A percentile compares a stretch with the other conserved stretches of the same genome.
phyloP scores from a whole-genome alignment of 2,329 filamentous ascomycete species.

The Stemphylium vesicarium region DNA sequence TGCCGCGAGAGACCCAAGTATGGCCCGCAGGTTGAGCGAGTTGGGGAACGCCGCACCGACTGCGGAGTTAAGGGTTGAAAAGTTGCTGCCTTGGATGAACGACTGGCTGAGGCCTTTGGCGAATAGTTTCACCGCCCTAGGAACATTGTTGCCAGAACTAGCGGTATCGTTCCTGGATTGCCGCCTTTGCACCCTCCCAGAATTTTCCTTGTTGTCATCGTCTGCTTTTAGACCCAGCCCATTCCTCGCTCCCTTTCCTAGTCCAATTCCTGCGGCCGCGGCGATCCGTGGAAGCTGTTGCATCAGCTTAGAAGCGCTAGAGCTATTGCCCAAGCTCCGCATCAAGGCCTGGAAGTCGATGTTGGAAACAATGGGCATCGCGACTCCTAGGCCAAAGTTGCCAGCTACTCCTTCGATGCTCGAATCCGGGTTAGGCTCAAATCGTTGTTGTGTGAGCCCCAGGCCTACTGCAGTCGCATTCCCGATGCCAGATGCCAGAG shows the following conservation, averaged over 20 bases:
- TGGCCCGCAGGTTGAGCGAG: slow-evolving; percentile 15
- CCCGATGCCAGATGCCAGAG: slow-evolving; percentile 38
- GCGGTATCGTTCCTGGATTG: slow-evolving; percentile 21
- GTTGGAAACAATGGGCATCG: slow-evolving; percentile 31
- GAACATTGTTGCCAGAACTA: slow-evolving; percentile 18
- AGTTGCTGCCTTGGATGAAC: slow-evolving; percentile 27
- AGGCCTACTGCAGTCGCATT: slow-evolving; percentile 35
- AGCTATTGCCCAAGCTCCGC: slow-evolving; percentile 12
- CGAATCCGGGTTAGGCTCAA: slow-evolving; percentile 22
- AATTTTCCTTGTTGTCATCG: background rate
- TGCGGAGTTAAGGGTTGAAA: slow-evolving; percentile 16
- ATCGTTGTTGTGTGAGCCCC: slow-evolving; percentile 28
- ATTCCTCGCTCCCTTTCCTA: slow-evolving; percentile 36
- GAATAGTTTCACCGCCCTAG: slow-evolving; percentile 27
- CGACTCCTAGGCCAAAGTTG: slow-evolving; percentile 36
- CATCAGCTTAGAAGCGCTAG: slow-evolving; percentile 11
- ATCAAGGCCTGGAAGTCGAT: slow-evolving; percentile 28
- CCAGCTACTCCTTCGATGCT: slow-evolving; percentile 32
- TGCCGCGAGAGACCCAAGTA: slow-evolving; percentile 30
- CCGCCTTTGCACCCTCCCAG: background rate
- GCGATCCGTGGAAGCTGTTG: slow-evolving; percentile 34
- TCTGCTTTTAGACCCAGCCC: slow-evolving; percentile 26
- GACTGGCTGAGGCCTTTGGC: slow-evolving; percentile 36
- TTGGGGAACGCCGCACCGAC: slow-evolving; percentile 7
- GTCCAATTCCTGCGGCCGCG: slow-evolving; percentile 32